A percentile compares a stretch with the other conserved stretches of the same genome.
These are phyloP conservation scores for Fomitopsis pulvina DNA, from an alignment of 768 basidiomycete genomes.

Conservation along the genomic window DNA sequence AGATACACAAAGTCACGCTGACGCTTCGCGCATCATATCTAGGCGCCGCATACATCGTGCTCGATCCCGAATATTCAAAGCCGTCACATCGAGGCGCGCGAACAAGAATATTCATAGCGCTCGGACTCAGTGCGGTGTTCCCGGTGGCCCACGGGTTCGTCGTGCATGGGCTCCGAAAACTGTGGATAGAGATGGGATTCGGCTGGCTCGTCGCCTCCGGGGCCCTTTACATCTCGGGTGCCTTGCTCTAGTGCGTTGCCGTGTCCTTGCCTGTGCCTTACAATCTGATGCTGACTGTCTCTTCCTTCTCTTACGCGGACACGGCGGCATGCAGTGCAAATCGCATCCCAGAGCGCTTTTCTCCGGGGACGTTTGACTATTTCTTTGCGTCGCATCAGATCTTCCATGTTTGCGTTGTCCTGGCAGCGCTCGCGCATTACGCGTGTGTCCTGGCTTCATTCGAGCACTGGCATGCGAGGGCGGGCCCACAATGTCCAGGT, in stretches of 20 bases:
- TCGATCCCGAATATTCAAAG: conserved; percentile 72
- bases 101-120: conserved; percentile 69
- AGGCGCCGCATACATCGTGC: conserved; percentile 71
- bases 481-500: conserved; percentile 7
- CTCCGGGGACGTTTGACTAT: conserved; percentile 75
- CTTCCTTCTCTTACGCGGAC: background rate
- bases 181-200: conserved; percentile 61
- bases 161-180: conserved; percentile 48
- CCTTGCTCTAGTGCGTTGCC: conserved; percentile 68
- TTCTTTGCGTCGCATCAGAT: conserved; percentile 84
- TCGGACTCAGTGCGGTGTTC: conserved; percentile 64
- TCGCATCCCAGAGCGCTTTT: conserved; percentile 70
- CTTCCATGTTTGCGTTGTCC: conserved; percentile 76
- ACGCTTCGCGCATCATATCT: background rate
- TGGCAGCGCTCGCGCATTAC: conserved; percentile 68
- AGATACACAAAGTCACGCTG: background rate
- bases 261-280: background rate
- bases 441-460: conserved; percentile 48
- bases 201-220: conserved; percentile 65
- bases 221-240: conserved; percentile 72
- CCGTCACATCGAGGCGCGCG: conserved; percentile 71
- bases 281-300: conserved; percentile 4
- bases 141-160: conserved; percentile 63
- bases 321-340: conserved; percentile 52
- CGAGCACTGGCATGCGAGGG: conserved; percentile 45